phyloP scores from a whole-genome alignment of 1,284 basidiomycete species.

The Ganoderma sp. region DNA sequence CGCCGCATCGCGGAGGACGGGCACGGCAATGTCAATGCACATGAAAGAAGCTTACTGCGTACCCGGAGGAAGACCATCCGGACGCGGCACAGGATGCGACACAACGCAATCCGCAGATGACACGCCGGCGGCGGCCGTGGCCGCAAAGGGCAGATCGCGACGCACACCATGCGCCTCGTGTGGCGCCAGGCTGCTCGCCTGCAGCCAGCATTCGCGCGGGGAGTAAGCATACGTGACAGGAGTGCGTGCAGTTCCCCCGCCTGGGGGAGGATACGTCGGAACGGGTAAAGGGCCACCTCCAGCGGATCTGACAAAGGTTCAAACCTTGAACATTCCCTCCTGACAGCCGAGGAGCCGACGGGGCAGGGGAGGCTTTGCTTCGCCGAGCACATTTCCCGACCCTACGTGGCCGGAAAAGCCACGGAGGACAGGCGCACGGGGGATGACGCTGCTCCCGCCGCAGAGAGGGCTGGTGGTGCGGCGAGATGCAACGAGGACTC shows the following conservation, averaged over 20 bases:
- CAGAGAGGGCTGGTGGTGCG: background rate
- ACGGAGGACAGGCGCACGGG: background rate
- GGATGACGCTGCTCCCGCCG: background rate
- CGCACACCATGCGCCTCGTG: constrained; percentile 6
- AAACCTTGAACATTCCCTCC: constrained; percentile 12
- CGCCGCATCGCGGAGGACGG: background rate
- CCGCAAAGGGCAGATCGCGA: constrained; percentile 16
- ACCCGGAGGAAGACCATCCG: background rate
- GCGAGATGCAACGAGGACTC: background rate
- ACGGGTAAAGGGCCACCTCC: constrained; percentile 18
- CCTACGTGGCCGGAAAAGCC: background rate
- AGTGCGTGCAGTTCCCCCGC: constrained; percentile 13
- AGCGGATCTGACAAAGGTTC: constrained; percentile 13
- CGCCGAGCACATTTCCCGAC: constrained; percentile 1
- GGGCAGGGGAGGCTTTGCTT: too few relatives aligned
- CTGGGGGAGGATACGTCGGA: constrained; percentile 19
- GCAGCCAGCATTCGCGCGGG: constrained; percentile 6
- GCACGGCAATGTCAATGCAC: background rate
- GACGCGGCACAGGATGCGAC: background rate
- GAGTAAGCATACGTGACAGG: constrained; percentile 20
- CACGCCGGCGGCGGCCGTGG: background rate
- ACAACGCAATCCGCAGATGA: background rate
- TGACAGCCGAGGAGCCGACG: constrained; percentile 3
- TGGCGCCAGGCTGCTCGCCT: background rate
- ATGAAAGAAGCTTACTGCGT: background rate